These are phyloP conservation scores for Macaranga tanarius DNA, from an alignment of 441 rosid species.

Conservation along the genomic window DNA sequence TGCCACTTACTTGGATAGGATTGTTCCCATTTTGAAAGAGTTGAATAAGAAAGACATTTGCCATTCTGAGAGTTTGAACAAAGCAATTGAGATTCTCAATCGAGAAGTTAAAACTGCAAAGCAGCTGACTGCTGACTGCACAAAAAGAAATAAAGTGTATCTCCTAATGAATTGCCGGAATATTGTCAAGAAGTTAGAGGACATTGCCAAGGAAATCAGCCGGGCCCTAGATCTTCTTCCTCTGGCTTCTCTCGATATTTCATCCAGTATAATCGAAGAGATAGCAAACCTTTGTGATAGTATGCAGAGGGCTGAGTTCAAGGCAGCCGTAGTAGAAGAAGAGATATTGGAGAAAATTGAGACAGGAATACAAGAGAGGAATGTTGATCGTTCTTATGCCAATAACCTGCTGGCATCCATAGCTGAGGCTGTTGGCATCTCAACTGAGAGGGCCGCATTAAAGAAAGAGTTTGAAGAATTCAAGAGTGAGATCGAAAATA, in stretches of 20 bases:
- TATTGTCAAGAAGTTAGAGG: slow-evolving; percentile 40
- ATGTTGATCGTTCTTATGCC: slow-evolving; percentile 54
- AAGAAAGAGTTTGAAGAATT: slow-evolving; percentile 59
- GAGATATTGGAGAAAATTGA: slow-evolving; percentile 61
- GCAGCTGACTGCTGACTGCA: slow-evolving; percentile 43
- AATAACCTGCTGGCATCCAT: slow-evolving; percentile 48
- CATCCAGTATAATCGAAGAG: slow-evolving; percentile 43
- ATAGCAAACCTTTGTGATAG: slow-evolving; percentile 35
- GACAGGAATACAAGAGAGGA: slow-evolving; percentile 61
- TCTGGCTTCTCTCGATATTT: slow-evolving; percentile 50
- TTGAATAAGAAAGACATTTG: slow-evolving; percentile 35
- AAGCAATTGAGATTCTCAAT: slow-evolving; percentile 46
- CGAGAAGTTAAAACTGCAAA: slow-evolving; percentile 49
- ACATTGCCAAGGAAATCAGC: slow-evolving; percentile 45
- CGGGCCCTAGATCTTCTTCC: slow-evolving; percentile 55
- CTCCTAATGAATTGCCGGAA: slow-evolving; percentile 55
- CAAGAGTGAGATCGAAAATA: slow-evolving; percentile 58
- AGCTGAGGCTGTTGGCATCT: slow-evolving; percentile 60
- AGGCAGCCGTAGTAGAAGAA: slow-evolving; percentile 56
- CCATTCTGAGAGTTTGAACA: slow-evolving; percentile 40
- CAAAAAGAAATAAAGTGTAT: slow-evolving; percentile 54
- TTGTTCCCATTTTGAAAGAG: slow-evolving; percentile 51
- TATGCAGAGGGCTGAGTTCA: slow-evolving; percentile 61
- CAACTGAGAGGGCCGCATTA: slow-evolving; percentile 48
- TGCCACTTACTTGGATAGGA: slow-evolving; percentile 44